Evolutionary conservation across 306 rosid genomes (phyloP).

Genomic region (Gillenia trifoliata): DNA sequence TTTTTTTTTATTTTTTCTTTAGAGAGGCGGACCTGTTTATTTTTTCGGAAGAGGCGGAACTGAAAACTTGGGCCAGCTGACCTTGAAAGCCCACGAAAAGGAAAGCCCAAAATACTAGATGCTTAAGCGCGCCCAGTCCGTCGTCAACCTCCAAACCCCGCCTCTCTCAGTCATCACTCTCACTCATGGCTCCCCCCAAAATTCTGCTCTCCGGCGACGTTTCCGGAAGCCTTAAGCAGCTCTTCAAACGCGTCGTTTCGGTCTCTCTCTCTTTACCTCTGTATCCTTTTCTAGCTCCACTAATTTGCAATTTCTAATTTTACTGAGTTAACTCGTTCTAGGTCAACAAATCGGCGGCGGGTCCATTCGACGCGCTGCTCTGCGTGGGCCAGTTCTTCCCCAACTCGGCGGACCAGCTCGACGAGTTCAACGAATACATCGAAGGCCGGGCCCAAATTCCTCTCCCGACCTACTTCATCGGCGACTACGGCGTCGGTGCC

Average conservation of each 20-base stretch:
- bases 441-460: slow-evolving; percentile 68
- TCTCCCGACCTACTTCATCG: slow-evolving; percentile 83
- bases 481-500: slow-evolving; percentile 87
- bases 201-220: slow-evolving; percentile 90
- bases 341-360: slow-evolving; percentile 98
- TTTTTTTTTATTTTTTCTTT: too few relatives aligned
- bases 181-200: slow-evolving; percentile 73
- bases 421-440: slow-evolving; percentile 48
- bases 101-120: not conserved
- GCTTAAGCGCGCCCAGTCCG: not conserved
- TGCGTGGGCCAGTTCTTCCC: slow-evolving; percentile 98
- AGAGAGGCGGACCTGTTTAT: too few relatives aligned
- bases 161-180: not conserved
- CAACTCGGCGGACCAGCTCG: slow-evolving; percentile 59
- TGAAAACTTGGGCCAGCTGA: not conserved
- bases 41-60: not conserved
- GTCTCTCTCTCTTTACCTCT: slow-evolving; percentile 32
- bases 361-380: slow-evolving; percentile 84
- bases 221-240: slow-evolving; percentile 71
- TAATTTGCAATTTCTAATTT: slow-evolving; percentile 3
- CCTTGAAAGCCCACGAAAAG: not conserved
- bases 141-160: slow-evolving; percentile 12
- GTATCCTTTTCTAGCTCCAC: slow-evolving; percentile 12
- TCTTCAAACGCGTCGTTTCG: slow-evolving; percentile 83
- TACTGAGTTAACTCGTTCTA: slow-evolving; percentile 24